These are phyloP conservation scores for Candida fluviatilis DNA, from an alignment of 805 yeast genomes.

Conservation along the genomic window DNA sequence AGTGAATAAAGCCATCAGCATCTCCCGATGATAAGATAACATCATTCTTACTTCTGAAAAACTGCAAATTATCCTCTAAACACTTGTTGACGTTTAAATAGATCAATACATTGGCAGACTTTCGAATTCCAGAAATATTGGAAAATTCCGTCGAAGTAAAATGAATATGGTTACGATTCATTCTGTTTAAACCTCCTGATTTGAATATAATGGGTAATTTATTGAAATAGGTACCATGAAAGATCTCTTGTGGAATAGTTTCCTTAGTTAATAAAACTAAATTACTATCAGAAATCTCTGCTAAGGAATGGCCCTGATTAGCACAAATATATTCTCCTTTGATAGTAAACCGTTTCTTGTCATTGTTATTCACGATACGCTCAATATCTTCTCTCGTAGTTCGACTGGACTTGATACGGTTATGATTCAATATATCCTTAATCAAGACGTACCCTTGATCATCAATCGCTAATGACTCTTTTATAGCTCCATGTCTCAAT, in stretches of 20 bases:
- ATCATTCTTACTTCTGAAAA: conserved; percentile 66
- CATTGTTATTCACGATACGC: conserved; percentile 59
- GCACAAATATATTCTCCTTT: conserved; percentile 59
- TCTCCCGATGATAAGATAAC: conserved; percentile 70
- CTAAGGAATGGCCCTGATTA: conserved; percentile 85
- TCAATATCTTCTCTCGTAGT: conserved; percentile 55
- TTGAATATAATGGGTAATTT: conserved; percentile 46
- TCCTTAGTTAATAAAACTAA: conserved; percentile 33
- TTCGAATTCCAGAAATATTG: conserved; percentile 68
- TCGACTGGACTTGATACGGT: conserved; percentile 52
- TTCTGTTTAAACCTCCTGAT: conserved; percentile 55
- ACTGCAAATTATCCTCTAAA: conserved; percentile 36
- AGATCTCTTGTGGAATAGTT: conserved; percentile 49
- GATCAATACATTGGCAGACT: conserved; percentile 53
- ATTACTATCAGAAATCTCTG: conserved; percentile 37
- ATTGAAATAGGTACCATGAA: conserved; percentile 73
- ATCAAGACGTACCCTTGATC: conserved; percentile 62
- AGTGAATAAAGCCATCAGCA: conserved; percentile 46
- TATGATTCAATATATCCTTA: conserved; percentile 48
- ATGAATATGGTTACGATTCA: conserved; percentile 85
- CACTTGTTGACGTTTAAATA: conserved; percentile 55
- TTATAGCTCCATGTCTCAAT: conserved; percentile 79
- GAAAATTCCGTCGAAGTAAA: conserved; percentile 56
- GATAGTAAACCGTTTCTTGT: conserved; percentile 67
- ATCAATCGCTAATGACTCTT: conserved; percentile 64